Percentiles rank a stretch among this genome's conserved stretches.
phyloP scores from a whole-genome alignment of 2,329 filamentous ascomycete genomes.

The Cercospora zeina region DNA sequence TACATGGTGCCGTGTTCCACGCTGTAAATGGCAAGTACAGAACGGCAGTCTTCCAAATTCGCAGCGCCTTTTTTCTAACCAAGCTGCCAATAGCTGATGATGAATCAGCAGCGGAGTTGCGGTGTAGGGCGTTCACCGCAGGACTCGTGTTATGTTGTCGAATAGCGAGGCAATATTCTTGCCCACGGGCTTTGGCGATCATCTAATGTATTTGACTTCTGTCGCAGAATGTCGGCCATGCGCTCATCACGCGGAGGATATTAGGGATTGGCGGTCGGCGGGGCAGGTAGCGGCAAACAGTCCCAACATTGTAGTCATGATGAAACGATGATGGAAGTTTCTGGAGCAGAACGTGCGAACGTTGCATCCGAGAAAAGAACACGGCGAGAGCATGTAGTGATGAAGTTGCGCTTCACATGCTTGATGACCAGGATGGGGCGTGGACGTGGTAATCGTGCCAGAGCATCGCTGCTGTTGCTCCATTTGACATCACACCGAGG shows the following conservation, averaged over 20 bases:
- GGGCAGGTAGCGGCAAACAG: background rate
- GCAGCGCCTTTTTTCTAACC: background rate
- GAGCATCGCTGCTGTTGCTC: constrained; percentile 2
- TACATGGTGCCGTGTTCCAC: background rate
- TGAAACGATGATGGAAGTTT: background rate
- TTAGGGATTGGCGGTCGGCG: background rate
- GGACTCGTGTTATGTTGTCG: background rate
- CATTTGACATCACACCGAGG: constrained; percentile 6
- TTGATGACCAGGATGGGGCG: constrained; percentile 2
- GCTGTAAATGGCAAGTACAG: background rate
- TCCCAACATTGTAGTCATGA: background rate
- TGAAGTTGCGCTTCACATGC: background rate
- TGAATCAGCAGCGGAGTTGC: background rate
- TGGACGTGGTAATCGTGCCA: background rate
- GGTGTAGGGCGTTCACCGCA: background rate
- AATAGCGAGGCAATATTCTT: background rate
- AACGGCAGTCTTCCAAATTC: background rate
- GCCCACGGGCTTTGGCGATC: background rate
- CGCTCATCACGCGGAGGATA: background rate
- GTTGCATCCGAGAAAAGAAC: background rate
- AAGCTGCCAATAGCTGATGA: background rate
- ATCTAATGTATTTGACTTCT: constrained; percentile 1
- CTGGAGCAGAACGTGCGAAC: background rate
- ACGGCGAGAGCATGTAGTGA: background rate
- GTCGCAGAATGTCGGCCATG: background rate